Conservation (phyloP, 2,329 filamentous ascomycete species). For the Alternaria incomplexa region DNA sequence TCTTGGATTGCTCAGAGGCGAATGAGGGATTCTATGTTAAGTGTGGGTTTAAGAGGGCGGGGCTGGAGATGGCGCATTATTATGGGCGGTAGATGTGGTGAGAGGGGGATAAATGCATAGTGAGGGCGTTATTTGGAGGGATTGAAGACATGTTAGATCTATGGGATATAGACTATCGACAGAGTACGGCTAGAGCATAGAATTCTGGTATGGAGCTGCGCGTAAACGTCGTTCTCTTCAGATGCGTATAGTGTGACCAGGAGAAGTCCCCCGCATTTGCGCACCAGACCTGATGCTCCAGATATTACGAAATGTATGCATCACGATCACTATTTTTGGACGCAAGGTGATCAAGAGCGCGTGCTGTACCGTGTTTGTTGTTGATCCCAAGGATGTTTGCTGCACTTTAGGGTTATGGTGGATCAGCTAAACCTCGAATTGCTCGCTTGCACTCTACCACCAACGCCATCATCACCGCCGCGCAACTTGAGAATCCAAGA, state of each 20-base stretch:
- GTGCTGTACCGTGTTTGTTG: not conserved
- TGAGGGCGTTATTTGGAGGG: conserved; percentile 8
- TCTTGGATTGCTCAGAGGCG: conserved; percentile 92
- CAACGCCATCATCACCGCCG: not conserved
- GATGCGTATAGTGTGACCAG: not conserved
- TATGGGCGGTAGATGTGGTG: conserved; percentile 55
- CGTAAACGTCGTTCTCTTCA: not conserved
- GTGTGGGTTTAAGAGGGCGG: conserved; percentile 91
- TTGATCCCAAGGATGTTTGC: not conserved
- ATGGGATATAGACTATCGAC: not conserved
- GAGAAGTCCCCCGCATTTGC: not conserved
- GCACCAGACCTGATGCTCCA: not conserved
- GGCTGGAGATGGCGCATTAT: conserved; percentile 96
- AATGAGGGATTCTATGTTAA: conserved; percentile 99
- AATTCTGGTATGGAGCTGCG: not conserved
- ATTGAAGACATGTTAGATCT: not conserved
- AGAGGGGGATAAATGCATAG: not conserved
- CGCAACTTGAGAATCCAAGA: not conserved
- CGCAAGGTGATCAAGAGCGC: too few species aligned
- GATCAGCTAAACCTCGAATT: conserved; percentile 4
- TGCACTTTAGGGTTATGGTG: not conserved
- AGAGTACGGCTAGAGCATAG: not conserved
- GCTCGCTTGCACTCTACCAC: conserved; percentile 8
- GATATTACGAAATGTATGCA: not conserved
- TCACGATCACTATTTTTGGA: not conserved